Evolutionary conservation across 2,329 filamentous ascomycete species (phyloP).

Genomic region (Pyrenophora teres): DNA sequence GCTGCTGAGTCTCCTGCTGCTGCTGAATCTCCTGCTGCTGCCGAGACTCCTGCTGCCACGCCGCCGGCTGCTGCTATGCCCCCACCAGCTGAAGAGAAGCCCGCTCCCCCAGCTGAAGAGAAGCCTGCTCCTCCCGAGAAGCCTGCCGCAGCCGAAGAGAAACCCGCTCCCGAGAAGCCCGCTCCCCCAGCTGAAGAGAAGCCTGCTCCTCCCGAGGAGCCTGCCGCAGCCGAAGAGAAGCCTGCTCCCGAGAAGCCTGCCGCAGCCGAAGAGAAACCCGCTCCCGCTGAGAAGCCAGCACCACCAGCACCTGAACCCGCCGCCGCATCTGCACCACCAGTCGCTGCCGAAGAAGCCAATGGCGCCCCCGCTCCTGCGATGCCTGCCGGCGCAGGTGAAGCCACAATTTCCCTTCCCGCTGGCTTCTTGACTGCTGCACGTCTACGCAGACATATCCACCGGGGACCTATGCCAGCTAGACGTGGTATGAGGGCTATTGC

Average conservation of each 20-base stretch:
- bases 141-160: no score
- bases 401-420: conserved; percentile 9
- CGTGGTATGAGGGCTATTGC: conserved; percentile 7
- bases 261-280: no score
- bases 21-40: neutral
- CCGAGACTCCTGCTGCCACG: no score
- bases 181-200: neutral
- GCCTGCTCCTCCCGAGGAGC: neutral
- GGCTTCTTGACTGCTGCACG: conserved; percentile 11
- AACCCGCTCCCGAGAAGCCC: neutral
- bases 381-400: conserved; percentile 2
- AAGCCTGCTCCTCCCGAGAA: neutral
- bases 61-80: neutral
- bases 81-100: neutral
- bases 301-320: neutral
- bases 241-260: neutral
- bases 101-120: neutral
- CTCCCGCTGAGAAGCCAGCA: neutral
- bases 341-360: neutral
- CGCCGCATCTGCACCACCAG: neutral
- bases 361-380: neutral
- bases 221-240: no score
- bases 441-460: neutral
- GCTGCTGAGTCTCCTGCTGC: no score
- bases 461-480: conserved; percentile 1